These are phyloP conservation scores for Bruguiera parviflora DNA, from an alignment of 345 rosid species.

Conservation along the genomic window DNA sequence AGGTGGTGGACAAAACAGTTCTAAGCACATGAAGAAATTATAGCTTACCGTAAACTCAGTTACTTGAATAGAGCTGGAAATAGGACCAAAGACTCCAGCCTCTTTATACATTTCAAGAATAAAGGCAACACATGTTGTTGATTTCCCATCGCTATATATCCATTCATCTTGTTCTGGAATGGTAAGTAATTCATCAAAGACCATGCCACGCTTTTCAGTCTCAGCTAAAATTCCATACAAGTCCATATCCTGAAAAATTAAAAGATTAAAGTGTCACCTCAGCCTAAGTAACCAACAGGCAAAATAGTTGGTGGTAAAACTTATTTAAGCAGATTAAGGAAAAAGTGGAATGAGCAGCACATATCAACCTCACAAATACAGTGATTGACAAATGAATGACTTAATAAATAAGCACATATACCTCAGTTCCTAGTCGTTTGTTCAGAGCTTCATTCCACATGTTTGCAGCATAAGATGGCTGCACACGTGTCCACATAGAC, in stretches of 20 bases:
- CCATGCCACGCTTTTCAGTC: conserved; percentile 72
- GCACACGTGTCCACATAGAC: conserved; percentile 97
- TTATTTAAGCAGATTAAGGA: too few relatives aligned
- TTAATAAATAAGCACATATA: conserved; percentile 18
- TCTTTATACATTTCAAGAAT: conserved; percentile 91
- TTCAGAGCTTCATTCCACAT: conserved; percentile 99
- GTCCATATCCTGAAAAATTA: conserved; percentile 60
- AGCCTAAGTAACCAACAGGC: background rate
- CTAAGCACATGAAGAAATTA: background rate
- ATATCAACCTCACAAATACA: too few relatives aligned
- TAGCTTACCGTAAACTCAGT: conserved; percentile 88
- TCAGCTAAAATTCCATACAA: conserved; percentile 68
- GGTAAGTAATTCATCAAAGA: conserved; percentile 81
- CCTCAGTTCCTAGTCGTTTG: conserved; percentile 94
- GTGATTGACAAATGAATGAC: background rate
- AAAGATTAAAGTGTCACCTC: background rate
- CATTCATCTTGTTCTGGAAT: conserved; percentile 93
- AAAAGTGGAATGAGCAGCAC: too few relatives aligned
- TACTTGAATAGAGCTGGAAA: conserved; percentile 74
- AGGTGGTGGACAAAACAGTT: background rate
- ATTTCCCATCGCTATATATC: conserved; percentile 94
- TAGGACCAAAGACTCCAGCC: conserved; percentile 75
- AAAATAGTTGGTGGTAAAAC: background rate
- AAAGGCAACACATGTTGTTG: conserved; percentile 92
- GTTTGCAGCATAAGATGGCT: conserved; percentile 95